These are phyloP conservation scores for Hypoxylon sp. DNA, from an alignment of 2,329 filamentous ascomycete species.

Conservation along the genomic window DNA sequence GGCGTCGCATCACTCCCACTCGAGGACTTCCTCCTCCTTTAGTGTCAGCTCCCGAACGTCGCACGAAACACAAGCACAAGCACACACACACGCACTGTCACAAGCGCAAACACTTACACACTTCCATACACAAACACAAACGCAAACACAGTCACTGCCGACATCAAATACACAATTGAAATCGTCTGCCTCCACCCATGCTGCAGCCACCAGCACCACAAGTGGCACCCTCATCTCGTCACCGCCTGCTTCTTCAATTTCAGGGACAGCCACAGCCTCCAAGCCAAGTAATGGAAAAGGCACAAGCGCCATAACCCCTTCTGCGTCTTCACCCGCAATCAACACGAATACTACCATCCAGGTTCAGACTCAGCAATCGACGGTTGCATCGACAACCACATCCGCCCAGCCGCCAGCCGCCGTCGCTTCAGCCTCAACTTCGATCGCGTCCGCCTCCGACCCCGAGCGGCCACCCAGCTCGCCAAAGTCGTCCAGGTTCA, in stretches of 20 bases:
- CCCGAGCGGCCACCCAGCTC: constrained; percentile 40
- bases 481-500: constrained; percentile 41
- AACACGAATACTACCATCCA: constrained; percentile 22
- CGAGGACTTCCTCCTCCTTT: constrained; percentile 44
- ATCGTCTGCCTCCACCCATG: constrained; percentile 24
- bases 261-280: constrained; percentile 3
- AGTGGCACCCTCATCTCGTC: constrained; percentile 37
- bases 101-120: constrained; percentile 19
- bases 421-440: constrained; percentile 29
- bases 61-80: constrained; percentile 43
- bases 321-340: constrained; percentile 17
- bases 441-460: constrained; percentile 37
- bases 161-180: constrained; percentile 9
- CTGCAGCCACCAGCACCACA: constrained; percentile 25
- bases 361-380: constrained; percentile 19
- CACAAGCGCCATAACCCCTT: constrained; percentile 25
- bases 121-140: constrained; percentile 11
- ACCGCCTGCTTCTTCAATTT: constrained; percentile 36
- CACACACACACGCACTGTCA: constrained; percentile 23
- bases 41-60: constrained; percentile 45
- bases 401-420: constrained; percentile 31
- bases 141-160: constrained; percentile 15
- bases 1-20: constrained; percentile 44
- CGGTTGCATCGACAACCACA: constrained; percentile 32
- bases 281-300: constrained; percentile 34